A percentile compares a stretch with the other conserved stretches of the same genome.
These are phyloP conservation scores for Sporisorium graminicola DNA, from an alignment of 1,284 basidiomycete species.

Conservation along the genomic window DNA sequence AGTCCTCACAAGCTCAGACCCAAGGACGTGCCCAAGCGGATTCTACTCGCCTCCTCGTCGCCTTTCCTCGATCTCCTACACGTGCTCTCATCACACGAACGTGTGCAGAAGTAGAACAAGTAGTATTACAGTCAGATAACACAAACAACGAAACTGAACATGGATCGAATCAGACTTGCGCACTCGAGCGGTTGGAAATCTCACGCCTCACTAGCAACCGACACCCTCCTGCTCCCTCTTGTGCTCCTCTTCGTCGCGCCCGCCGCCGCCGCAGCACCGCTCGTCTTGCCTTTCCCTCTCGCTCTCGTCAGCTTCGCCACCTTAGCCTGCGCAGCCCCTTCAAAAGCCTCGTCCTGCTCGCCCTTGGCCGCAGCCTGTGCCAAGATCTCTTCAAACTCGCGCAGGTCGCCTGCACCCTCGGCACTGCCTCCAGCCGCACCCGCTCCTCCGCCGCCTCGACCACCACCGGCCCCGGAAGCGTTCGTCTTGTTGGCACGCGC, in stretches of 20 bases:
- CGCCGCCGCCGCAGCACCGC: conserved; percentile 12
- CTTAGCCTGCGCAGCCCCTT: conserved; percentile 72
- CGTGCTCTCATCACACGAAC: background rate
- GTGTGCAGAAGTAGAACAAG: background rate
- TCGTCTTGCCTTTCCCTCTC: conserved; percentile 23
- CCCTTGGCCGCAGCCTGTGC: conserved; percentile 86
- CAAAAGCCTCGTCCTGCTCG: conserved; percentile 88
- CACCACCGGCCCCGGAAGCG: conserved; percentile 18
- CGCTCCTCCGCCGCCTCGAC: conserved; percentile 9
- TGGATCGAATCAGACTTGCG: too few relatives aligned
- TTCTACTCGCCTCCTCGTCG: too few relatives aligned
- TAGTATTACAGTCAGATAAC: conserved; percentile 14
- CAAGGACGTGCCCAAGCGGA: background rate
- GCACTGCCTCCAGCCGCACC: conserved; percentile 13
- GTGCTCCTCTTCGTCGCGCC: conserved; percentile 24
- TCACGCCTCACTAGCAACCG: conserved; percentile 42
- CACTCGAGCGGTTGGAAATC: background rate
- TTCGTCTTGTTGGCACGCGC: conserved; percentile 53
- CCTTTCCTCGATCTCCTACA: background rate
- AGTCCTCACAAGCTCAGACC: background rate
- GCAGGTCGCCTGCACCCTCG: conserved; percentile 53
- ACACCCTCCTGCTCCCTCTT: conserved; percentile 25
- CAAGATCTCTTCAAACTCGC: conserved; percentile 77
- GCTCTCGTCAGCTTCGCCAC: conserved; percentile 47
- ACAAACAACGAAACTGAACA: background rate